Percentiles rank a stretch among this genome's conserved stretches.
phyloP scores from a whole-genome alignment of 2,329 filamentous ascomycete genomes.

The Trichoderma asperellum region DNA sequence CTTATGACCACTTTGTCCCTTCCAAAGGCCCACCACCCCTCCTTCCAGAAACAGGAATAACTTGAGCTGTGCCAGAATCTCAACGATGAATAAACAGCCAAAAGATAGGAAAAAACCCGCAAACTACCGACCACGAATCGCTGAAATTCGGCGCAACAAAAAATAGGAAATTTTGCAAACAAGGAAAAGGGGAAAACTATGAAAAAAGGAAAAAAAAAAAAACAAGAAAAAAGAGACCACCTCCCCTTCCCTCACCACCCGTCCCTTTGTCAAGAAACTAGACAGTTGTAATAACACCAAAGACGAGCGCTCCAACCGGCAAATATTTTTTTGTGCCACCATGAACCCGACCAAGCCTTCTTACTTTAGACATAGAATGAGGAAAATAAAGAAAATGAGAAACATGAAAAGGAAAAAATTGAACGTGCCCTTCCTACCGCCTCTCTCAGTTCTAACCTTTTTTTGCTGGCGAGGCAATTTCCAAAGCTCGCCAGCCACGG shows the following conservation, averaged over 20 bases:
- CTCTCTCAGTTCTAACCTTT: conserved; percentile 5
- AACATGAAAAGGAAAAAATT: conserved; percentile 9
- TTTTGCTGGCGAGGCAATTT: conserved; percentile 19
- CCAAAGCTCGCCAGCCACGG: conserved; percentile 28
- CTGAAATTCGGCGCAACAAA: conserved; percentile 28
- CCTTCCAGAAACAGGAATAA: conserved; percentile 10
- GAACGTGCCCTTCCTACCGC: conserved; percentile 16
- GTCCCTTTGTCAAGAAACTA: conserved; percentile 25
- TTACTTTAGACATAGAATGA: conserved; percentile 29
- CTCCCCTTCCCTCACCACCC: conserved; percentile 9
- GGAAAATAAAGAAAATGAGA: conserved; percentile 25
- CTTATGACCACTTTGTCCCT: conserved; percentile 8
- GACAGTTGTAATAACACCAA: conserved; percentile 28
- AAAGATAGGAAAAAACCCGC: conserved; percentile 16
- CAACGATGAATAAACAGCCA: conserved; percentile 15
- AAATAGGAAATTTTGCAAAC: conserved; percentile 13
- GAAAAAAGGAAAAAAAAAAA: background rate
- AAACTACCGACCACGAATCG: conserved; percentile 28
- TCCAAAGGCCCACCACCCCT: background rate
- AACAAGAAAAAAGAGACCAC: conserved; percentile 5
- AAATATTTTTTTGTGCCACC: conserved; percentile 21
- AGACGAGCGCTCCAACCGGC: conserved; percentile 27
- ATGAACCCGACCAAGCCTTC: conserved; percentile 24
- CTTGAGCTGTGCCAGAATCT: conserved; percentile 2
- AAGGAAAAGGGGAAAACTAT: background rate